Percentiles rank a stretch among this genome's conserved stretches.
phyloP scores from a whole-genome alignment of 1,284 basidiomycete species.

The Moesziomyces antarcticus region DNA sequence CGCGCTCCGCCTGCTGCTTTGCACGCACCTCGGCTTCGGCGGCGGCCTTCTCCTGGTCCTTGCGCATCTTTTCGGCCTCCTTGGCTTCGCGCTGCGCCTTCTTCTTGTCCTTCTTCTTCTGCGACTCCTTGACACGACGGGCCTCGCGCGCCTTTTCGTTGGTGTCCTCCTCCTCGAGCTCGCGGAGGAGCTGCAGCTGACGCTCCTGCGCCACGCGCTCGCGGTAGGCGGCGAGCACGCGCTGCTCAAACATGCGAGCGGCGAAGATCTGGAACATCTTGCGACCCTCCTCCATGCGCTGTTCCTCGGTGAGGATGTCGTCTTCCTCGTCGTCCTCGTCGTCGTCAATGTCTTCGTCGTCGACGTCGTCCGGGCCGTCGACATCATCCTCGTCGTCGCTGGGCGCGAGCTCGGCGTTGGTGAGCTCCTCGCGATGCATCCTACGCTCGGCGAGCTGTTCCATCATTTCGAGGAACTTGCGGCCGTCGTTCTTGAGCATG shows the following conservation, averaged over 20 bases:
- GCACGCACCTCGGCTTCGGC: conserved; percentile 73
- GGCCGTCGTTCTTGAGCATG: conserved; percentile 95
- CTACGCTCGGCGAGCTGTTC: conserved; percentile 95
- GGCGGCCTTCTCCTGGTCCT: conserved; percentile 72
- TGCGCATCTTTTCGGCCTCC: conserved; percentile 83
- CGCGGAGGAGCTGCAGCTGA: conserved; percentile 84
- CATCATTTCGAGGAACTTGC: conserved; percentile 99
- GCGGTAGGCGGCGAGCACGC: conserved; percentile 90
- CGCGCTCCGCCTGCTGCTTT: conserved; percentile 75
- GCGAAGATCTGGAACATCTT: conserved; percentile 99
- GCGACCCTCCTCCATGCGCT: conserved; percentile 98
- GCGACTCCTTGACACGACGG: conserved; percentile 93
- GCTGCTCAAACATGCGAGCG: conserved; percentile 99
- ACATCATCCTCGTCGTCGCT: conserved; percentile 66
- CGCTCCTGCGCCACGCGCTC: conserved; percentile 88
- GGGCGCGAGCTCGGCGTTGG: conserved; percentile 68
- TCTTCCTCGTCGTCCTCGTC: conserved; percentile 72
- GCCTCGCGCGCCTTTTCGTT: conserved; percentile 83
- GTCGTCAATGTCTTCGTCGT: conserved; percentile 71
- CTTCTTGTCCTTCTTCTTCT: conserved; percentile 99
- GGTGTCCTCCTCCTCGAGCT: conserved; percentile 89
- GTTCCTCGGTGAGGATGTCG: conserved; percentile 71
- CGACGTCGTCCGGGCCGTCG: conserved; percentile 54
- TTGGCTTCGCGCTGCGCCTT: conserved; percentile 85
- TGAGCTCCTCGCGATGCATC: conserved; percentile 87